phyloP scores from a whole-genome alignment of 495 filamentous ascomycete genomes.

The Pseudotulostoma volvatum region DNA sequence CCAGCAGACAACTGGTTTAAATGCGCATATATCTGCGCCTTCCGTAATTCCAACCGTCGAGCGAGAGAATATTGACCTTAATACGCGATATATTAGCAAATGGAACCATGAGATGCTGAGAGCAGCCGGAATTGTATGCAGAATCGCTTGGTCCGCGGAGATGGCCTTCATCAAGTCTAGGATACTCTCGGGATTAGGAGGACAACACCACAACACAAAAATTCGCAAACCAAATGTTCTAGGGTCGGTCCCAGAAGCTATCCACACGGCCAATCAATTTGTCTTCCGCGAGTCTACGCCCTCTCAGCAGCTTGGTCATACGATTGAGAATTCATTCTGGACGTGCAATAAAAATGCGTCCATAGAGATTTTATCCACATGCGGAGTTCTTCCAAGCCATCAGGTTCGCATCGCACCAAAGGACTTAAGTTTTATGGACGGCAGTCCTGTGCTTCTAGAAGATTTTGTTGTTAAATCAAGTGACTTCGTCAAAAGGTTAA shows the following conservation, averaged over 20 bases:
- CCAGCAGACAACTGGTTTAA: constrained; percentile 84
- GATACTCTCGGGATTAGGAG: constrained; percentile 15
- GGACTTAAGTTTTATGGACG: constrained; percentile 74
- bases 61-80: constrained; percentile 89
- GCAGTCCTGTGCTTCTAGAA: constrained; percentile 75
- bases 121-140: constrained; percentile 74
- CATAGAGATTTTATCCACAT: constrained; percentile 76
- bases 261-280: constrained; percentile 58
- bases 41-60: constrained; percentile 98
- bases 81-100: constrained; percentile 77
- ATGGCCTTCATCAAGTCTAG: constrained; percentile 54
- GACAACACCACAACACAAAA: constrained; percentile 33
- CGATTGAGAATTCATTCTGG: constrained; percentile 92
- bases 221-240: constrained; percentile 43
- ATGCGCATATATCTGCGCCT: constrained; percentile 94
- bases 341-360: constrained; percentile 61
- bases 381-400: constrained; percentile 62
- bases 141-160: constrained; percentile 72
- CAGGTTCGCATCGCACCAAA: constrained; percentile 65
- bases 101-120: constrained; percentile 97
- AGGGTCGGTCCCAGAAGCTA: constrained; percentile 56
- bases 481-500: constrained; percentile 60
- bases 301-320: constrained; percentile 56
- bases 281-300: constrained; percentile 81
- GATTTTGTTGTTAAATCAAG: constrained; percentile 45